Conservation (phyloP, 768 basidiomycete species). For the Kwoniella dejecticola region DNA sequence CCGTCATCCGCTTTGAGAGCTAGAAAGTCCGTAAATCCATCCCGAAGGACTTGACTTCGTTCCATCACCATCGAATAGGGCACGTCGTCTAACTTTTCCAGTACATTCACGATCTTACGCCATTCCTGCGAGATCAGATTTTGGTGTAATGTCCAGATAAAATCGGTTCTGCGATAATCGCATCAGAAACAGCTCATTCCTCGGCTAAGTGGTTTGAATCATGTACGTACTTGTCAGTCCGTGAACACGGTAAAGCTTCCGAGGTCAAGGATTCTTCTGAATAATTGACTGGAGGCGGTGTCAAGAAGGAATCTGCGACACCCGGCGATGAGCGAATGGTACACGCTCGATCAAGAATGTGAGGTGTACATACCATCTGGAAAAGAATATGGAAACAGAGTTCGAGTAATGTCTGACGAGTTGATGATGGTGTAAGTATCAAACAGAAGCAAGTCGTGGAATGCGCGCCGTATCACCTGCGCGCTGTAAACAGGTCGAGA, state of each 20-base stretch:
- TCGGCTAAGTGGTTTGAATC: background rate
- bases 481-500: conserved; percentile 2
- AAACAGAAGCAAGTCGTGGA: conserved; percentile 1
- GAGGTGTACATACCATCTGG: background rate
- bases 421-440: conserved; percentile 3
- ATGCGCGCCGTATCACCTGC: conserved; percentile 3
- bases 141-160: conserved; percentile 12
- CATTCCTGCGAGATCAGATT: background rate
- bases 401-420: background rate
- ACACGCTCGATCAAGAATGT: background rate
- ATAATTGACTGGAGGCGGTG: conserved; percentile 7
- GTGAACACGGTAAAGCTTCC: background rate
- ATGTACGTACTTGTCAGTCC: conserved; percentile 4
- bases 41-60: conserved; percentile 5
- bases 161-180: conserved; percentile 8
- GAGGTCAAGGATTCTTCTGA: conserved; percentile 7
- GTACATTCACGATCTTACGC: conserved; percentile 2
- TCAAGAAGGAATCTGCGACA: conserved; percentile 1
- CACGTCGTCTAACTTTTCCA: conserved; percentile 1
- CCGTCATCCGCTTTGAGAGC: conserved; percentile 4
- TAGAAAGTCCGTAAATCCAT: conserved; percentile 6
- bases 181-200: background rate
- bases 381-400: conserved; percentile 1
- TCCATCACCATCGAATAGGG: conserved; percentile 7
- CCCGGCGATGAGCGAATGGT: no score